Base-by-base conservation (phyloP, 352 stramenopile genomes). In the Pythium aristosporum region DNA sequence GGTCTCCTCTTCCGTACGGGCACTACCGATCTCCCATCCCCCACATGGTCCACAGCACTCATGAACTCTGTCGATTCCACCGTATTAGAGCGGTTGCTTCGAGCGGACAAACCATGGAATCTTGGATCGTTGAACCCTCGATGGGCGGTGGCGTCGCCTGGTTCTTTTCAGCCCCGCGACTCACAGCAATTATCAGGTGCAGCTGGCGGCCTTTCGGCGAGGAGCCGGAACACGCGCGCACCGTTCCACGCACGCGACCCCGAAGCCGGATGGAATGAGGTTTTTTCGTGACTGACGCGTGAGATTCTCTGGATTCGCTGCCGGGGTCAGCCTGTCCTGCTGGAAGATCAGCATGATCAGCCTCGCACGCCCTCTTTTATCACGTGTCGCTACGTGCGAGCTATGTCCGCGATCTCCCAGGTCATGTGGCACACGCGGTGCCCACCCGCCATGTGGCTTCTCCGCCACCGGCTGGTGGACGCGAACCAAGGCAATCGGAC, bases 161-260 rank as follows among this genome's bases (percentile, higher is more conserved):
- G 37, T 42, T 42, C 37, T 42, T 42, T 42, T 42, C 15, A 18
- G 10, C 11, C 11, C 37, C 11, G 37, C 37, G 37, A 16, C 37
- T 42, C 43, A 28, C 18, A 25, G 50, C 50, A 46, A 32, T 60
- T 60, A 60, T 60, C 53, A 60, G 50, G 41, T 30, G 25, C 25
- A 30, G 3, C 25, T 30, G 25, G n/a, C 15, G 25, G 37, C 53
- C 30, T 50, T 47, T 21, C 18, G 30, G 15, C 20, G 25, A 25
- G 51, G n/a, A 61, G 54, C 54, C 41, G 54, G 54, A 61, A 61
- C 54, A 48, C 54, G 54, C 54, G 21, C 23, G 54, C 28, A 61
- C 54, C 54, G 43, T 61, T 61, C 54, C 42, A 42, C 41, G 54
- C 54, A 61, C 39, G 41, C n/a, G 42, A 52, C 41, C 13, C 41